phyloP scores from a whole-genome alignment of 2,329 filamentous ascomycete genomes.

The Fusarium sp. region DNA sequence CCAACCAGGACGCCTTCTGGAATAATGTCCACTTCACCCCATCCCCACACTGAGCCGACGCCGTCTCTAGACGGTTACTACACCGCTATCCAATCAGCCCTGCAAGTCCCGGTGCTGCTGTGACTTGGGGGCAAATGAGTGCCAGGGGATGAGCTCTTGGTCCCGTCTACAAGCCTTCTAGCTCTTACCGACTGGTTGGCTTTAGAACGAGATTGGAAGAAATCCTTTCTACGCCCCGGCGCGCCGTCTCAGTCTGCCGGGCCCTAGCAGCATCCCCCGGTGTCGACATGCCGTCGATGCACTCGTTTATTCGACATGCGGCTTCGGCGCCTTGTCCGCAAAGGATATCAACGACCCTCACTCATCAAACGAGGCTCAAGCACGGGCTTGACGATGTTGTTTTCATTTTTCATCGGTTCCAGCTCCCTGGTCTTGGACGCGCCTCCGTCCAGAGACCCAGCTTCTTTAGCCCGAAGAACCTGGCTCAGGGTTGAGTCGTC shows the following conservation, averaged over 20 bases:
- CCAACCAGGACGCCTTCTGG: constrained; percentile 34
- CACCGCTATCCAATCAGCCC: constrained; percentile 43
- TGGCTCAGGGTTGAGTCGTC: constrained; percentile 19
- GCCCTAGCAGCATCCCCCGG: constrained; percentile 24
- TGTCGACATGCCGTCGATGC: background rate
- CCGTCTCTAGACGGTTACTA: constrained; percentile 34
- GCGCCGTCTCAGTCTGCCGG: constrained; percentile 14
- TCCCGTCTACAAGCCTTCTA: constrained; percentile 12
- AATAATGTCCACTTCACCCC: constrained; percentile 39
- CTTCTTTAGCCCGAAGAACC: constrained; percentile 26
- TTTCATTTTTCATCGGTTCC: constrained; percentile 8
- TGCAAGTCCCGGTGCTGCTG: constrained; percentile 29
- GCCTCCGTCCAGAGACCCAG: constrained; percentile 19
- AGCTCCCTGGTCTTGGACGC: constrained; percentile 27
- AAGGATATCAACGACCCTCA: constrained; percentile 18
- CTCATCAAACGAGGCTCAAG: constrained; percentile 35
- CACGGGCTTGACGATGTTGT: constrained; percentile 8
- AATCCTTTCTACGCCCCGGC: constrained; percentile 6
- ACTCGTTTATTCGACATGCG: constrained; percentile 14
- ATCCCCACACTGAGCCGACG: constrained; percentile 35
- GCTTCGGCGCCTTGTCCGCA: constrained; percentile 6
- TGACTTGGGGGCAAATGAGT: constrained; percentile 29
- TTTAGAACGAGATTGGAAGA: constrained; percentile 28
- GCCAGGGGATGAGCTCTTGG: constrained; percentile 1
- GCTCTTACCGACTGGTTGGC: constrained; percentile 37